Base-by-base conservation (phyloP, 2,329 filamentous ascomycete genomes). In the Trichoderma pleuroti region DNA sequence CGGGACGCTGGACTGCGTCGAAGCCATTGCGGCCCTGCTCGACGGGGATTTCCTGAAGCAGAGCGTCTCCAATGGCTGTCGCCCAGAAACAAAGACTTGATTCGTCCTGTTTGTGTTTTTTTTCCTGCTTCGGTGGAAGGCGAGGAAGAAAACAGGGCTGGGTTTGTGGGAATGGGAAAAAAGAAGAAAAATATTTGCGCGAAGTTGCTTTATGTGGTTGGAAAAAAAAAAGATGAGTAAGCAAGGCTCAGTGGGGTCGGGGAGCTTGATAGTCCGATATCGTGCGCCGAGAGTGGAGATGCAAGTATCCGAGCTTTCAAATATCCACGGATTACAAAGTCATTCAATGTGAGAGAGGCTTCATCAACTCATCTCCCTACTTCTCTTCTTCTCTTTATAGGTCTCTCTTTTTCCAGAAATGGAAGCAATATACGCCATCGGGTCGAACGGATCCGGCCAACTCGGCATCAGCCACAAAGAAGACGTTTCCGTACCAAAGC, bases 361-460 rank as follows among this genome's bases (percentile, higher is more conserved):
- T 65, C 8, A 26, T 54, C 59, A 28, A 61, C 62, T 32, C 21
- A n/a, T 52, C 28, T 54, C 9, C 24, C n/a, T 65, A 52, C 28
- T 5, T 10, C 12, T 34, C 10, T 21, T 49, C 1, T 16, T n/a
- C 8, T 42, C 4, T 46, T 16, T 34, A 3, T 36, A 36, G 9
- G 9, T 10, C 9, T 3, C 10, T 46, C 46, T n/a, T 59, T 7
- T 1, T 7, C 10, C 18, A 24, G 32, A 66, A 63, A 81, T 89
- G 85, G 79, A 83, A n/a, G 80, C 81, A 2, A 78, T 93, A 21
- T 92, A 90, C 75, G 87, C 92, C 3, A 84, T 94, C 60, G 92
- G 92, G 36, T 94, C 92, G 5, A 94, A 94, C 76, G 90, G 91
- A 57, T 93, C 90, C 1, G 91, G 91, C 39, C 92, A 94, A 77